A percentile compares a stretch with the other conserved stretches of the same genome.
Evolutionary conservation across 148 eudicot species (phyloP).

Genomic region (Amaranthus palmeri): DNA sequence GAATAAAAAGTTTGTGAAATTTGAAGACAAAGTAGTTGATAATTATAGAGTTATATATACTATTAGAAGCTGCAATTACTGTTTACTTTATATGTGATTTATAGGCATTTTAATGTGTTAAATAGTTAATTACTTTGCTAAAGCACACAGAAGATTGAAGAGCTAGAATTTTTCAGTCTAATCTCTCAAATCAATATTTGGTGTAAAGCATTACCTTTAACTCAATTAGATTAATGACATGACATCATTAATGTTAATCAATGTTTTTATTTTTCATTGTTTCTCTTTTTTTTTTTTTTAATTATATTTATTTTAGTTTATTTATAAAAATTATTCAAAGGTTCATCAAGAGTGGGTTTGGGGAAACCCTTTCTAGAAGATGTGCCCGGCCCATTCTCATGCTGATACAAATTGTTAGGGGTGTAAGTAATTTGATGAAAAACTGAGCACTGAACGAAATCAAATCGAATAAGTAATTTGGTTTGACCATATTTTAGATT

Average conservation of each 20-base stretch:
- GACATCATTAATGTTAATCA: constrained; percentile 16
- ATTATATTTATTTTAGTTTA: too few species aligned
- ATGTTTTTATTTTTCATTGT: background rate
- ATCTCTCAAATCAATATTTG: constrained; percentile 16
- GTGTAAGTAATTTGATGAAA: too few species aligned
- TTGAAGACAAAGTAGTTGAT: background rate
- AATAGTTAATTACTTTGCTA: constrained; percentile 22
- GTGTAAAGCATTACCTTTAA: constrained; percentile 8
- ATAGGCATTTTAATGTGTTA: background rate
- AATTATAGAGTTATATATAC: too few species aligned
- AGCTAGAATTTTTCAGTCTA: constrained; percentile 14
- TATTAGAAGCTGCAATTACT: background rate
- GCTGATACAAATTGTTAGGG: too few species aligned
- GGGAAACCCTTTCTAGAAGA: too few species aligned
- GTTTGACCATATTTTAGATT: too few species aligned
- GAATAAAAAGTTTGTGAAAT: background rate
- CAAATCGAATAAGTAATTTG: too few species aligned
- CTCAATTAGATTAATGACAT: constrained; percentile 17
- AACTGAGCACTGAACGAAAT: too few species aligned
- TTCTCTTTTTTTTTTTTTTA: background rate
- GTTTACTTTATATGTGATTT: background rate
- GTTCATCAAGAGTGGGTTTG: too few species aligned
- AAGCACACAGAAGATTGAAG: background rate
- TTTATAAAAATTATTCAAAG: too few species aligned
- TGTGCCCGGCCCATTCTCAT: too few species aligned